A percentile compares a stretch with the other conserved stretches of the same genome.
Conservation (phyloP, 225 moss, liverwort and hornwort species). For the Marchantia paleacea region DNA sequence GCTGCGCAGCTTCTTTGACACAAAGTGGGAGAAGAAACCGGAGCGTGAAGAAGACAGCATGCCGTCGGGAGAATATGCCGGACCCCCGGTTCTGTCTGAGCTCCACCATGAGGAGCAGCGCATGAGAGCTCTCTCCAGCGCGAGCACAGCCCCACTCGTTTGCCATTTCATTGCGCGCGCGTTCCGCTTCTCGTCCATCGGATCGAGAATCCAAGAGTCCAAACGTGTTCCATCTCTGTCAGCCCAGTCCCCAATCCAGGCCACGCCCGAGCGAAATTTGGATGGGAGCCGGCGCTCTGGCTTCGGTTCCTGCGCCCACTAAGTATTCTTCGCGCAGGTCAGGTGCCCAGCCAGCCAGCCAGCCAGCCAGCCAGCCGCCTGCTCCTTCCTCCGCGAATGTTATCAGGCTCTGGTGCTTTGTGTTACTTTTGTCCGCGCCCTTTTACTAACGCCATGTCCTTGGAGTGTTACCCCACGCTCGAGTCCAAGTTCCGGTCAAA, state of each 20-base stretch:
- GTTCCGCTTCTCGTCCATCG: neutral
- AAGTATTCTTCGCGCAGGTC: neutral
- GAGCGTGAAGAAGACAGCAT: conserved; percentile 1
- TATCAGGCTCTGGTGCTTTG: neutral
- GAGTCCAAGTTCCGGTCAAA: neutral
- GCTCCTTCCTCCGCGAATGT: neutral
- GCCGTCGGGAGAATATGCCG: conserved; percentile 1
- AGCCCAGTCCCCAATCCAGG: neutral
- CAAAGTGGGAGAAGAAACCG: conserved; percentile 1
- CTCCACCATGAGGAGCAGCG: neutral
- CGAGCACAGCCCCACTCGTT: no score
- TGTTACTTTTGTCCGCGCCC: neutral
- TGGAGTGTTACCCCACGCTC: neutral
- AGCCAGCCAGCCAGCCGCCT: no score
- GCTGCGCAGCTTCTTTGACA: neutral
- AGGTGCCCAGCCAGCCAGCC: neutral
- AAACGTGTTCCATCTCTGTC: neutral
- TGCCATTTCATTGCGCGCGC: neutral
- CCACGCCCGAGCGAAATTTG: neutral
- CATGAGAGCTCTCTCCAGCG: neutral
- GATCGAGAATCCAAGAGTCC: neutral
- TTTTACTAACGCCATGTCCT: neutral
- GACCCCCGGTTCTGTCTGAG: neutral
- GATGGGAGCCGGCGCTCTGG: neutral
- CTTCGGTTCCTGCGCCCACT: conserved; percentile 13